Evolutionary conservation across 805 yeast species (phyloP), one percentile per base, ranked within the genome.

Genomic region (Candida awuae): DNA sequence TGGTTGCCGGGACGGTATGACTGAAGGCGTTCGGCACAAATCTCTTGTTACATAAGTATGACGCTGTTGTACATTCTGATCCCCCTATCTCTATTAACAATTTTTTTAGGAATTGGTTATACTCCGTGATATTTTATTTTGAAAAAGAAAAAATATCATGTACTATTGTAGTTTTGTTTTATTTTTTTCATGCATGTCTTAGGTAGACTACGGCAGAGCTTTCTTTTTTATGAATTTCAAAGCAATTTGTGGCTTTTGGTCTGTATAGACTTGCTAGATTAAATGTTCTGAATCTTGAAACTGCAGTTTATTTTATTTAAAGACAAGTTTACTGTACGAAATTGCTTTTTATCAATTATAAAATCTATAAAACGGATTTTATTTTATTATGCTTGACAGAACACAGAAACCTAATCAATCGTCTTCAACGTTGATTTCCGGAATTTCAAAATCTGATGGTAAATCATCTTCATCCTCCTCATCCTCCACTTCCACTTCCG

Each of bases 361-460:
- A n/a, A n/a, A n/a, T n/a, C n/a, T n/a, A n/a, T n/a, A n/a, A n/a
- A n/a, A n/a, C n/a, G n/a, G n/a, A n/a, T n/a, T n/a, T n/a, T n/a
- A n/a, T n/a, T n/a, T n/a, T n/a, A n/a, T n/a, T n/a, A n/a, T n/a
- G n/a, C n/a, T n/a, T n/a, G n/a, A n/a, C n/a, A n/a, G n/a, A n/a
- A n/a, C n/a, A n/a, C n/a, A n/a, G n/a, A n/a, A n/a, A n/a, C 22
- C 27, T 31, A 19, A 9, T 28, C 16, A 59, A 27, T 58, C 61
- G 15, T 51, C 56, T 6, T 49, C 57, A 14, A 53, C 53, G 32
- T 56, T 60, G 32, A 62, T 62, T 37, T 52, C 61, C 1, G 66
- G 66, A 30, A 62, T 59, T 40, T 60, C 66, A 40, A 62, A 56
- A 29, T 62, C 66, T 1, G 64, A 59, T 12, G 41, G 59, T 5